Evolutionary conservation across 106 monocot species (phyloP).

Genomic region (Dioscorea dumetorum): DNA sequence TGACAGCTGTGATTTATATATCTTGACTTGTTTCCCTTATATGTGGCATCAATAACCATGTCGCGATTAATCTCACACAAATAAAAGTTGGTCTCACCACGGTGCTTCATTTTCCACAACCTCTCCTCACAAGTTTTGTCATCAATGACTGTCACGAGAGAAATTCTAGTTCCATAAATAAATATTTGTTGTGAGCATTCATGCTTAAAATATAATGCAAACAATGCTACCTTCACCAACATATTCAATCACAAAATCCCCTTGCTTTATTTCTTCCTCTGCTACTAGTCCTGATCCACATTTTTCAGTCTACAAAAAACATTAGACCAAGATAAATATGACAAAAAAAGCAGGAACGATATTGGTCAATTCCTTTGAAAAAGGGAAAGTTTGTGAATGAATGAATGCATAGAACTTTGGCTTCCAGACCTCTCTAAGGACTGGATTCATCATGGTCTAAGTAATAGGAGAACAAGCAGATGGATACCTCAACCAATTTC

Average conservation of each 20-base stretch:
- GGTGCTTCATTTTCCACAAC: conserved; percentile 92
- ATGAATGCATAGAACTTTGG: too few species aligned
- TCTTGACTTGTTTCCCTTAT: conserved; percentile 95
- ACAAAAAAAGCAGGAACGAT: neutral
- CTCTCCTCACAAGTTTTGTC: conserved; percentile 98
- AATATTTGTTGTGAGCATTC: too few species aligned
- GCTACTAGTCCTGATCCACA: conserved; percentile 79
- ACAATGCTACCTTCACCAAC: conserved; percentile 80
- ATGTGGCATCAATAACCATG: conserved; percentile 99
- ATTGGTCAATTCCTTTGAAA: neutral
- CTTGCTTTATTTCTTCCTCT: conserved; percentile 83
- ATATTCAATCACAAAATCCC: conserved; percentile 95
- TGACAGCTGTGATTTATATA: conserved; percentile 97
- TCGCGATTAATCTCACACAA: conserved; percentile 92
- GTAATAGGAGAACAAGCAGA: too few species aligned
- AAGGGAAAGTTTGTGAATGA: too few species aligned
- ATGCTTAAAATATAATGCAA: too few species aligned
- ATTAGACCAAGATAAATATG: neutral
- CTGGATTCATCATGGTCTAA: too few species aligned
- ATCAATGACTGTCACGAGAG: conserved; percentile 63
- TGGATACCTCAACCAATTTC: conserved; percentile 66
- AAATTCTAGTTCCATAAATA: too few species aligned
- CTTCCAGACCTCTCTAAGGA: too few species aligned
- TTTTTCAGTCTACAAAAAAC: conserved; percentile 75
- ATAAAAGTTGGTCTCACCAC: conserved; percentile 87